Conservation (phyloP, 1,284 basidiomycete species). For the Vanrija sp. region DNA sequence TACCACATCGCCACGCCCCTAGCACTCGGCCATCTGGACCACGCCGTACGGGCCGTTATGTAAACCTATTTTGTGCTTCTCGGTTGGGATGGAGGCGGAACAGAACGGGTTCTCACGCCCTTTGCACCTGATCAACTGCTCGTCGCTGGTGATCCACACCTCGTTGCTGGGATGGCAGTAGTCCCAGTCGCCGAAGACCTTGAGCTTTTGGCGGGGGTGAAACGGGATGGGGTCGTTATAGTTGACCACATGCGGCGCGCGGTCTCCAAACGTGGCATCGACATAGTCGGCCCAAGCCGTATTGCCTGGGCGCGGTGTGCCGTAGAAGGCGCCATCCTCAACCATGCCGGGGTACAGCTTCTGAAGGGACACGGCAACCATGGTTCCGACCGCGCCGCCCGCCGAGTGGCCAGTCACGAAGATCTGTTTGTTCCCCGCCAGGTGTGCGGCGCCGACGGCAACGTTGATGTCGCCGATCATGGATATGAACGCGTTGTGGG, state of each 20-base stretch:
- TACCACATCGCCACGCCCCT: too few species aligned
- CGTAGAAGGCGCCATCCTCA: not conserved
- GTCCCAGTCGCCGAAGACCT: too few species aligned
- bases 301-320: not conserved
- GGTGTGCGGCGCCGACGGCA: not conserved
- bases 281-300: conserved; percentile 1
- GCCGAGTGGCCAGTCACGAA: conserved; percentile 1
- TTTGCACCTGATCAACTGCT: conserved; percentile 12
- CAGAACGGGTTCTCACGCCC: conserved; percentile 21
- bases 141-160: conserved; percentile 14
- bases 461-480: not conserved
- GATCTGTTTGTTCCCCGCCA: not conserved
- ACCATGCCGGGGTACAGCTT: not conserved
- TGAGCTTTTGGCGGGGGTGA: too few species aligned
- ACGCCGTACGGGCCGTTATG: too few species aligned
- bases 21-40: too few species aligned
- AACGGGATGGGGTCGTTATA: conserved; percentile 23
- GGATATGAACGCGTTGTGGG: not conserved
- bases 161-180: conserved; percentile 21
- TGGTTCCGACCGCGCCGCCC: not conserved
- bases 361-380: not conserved
- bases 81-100: too few species aligned
- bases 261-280: not conserved
- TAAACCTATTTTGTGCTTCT: too few species aligned
- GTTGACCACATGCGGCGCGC: conserved; percentile 23